These are phyloP conservation scores for Canavalia ensiformis DNA, from an alignment of 306 rosid genomes.

Conservation along the genomic window DNA sequence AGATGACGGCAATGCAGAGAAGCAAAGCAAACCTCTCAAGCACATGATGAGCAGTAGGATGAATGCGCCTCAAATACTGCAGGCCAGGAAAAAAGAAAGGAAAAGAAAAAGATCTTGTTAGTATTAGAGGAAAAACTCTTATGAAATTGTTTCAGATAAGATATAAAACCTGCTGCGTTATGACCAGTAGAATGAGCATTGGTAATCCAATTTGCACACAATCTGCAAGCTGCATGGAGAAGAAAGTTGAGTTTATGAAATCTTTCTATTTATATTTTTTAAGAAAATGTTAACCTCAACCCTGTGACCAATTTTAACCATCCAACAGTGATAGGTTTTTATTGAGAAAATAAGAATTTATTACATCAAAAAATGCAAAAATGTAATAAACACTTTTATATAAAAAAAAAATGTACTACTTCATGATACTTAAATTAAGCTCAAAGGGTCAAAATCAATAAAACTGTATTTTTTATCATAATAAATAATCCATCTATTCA, in stretches of 20 bases:
- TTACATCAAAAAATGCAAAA: too few relatives aligned
- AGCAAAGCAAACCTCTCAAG: slow-evolving; percentile 83
- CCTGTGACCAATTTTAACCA: too few relatives aligned
- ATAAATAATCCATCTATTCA: slow-evolving; percentile 29
- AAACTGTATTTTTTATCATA: neutral
- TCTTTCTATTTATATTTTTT: slow-evolving; percentile 11
- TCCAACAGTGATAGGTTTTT: too few relatives aligned
- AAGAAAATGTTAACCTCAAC: too few relatives aligned
- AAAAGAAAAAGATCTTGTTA: neutral
- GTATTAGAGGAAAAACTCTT: neutral
- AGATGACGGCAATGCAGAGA: slow-evolving; percentile 68
- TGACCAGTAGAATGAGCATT: slow-evolving; percentile 81
- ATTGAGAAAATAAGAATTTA: too few relatives aligned
- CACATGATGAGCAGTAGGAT: slow-evolving; percentile 46
- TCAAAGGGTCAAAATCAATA: too few relatives aligned
- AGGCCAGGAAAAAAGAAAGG: neutral
- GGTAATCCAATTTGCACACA: slow-evolving; percentile 89
- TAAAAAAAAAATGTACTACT: too few relatives aligned
- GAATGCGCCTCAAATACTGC: slow-evolving; percentile 72
- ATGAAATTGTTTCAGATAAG: slow-evolving; percentile 25
- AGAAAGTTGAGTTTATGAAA: slow-evolving; percentile 21
- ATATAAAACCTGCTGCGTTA: slow-evolving; percentile 77
- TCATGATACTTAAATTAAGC: too few relatives aligned
- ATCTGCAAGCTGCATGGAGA: slow-evolving; percentile 74
- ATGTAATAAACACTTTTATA: too few relatives aligned